Evolutionary conservation across 805 yeast species (phyloP).

Genomic region (Kuraishia ogatae): DNA sequence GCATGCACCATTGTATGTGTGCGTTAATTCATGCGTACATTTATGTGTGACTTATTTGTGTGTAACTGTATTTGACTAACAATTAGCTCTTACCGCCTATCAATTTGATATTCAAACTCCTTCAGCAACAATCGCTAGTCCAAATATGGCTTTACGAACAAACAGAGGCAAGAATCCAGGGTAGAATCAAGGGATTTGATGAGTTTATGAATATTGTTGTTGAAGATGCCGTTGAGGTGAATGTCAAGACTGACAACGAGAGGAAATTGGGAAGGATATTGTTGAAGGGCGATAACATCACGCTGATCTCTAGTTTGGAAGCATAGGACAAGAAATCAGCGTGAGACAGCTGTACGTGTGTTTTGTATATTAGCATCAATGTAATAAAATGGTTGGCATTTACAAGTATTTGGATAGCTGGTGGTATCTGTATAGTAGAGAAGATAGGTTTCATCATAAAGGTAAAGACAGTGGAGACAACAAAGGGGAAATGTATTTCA

Average conservation of each 20-base stretch:
- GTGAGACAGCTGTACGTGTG: neutral
- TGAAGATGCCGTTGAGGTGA: slow-evolving; percentile 59
- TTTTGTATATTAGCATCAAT: no score
- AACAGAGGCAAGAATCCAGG: slow-evolving; percentile 65
- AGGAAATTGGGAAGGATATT: slow-evolving; percentile 65
- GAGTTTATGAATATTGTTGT: slow-evolving; percentile 86
- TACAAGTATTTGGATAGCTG: no score
- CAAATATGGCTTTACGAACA: slow-evolving; percentile 90
- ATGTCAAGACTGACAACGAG: slow-evolving; percentile 35
- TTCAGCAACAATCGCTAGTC: slow-evolving; percentile 76
- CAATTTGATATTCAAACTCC: slow-evolving; percentile 76
- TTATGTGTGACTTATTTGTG: no score
- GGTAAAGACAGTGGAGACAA: no score
- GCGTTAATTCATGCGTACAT: no score
- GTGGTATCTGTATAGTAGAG: no score
- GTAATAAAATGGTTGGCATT: no score
- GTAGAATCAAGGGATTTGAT: slow-evolving; percentile 86
- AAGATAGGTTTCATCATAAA: no score
- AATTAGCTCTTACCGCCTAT: slow-evolving; percentile 75
- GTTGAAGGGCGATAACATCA: slow-evolving; percentile 90
- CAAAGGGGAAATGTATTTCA: no score
- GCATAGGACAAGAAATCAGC: neutral
- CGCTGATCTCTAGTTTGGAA: slow-evolving; percentile 45
- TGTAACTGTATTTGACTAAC: neutral
- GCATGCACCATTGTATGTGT: no score